Percentiles rank a stretch among this genome's conserved stretches.
phyloP scores from a whole-genome alignment of 2,329 filamentous ascomycete genomes.

The Coniochaeta sp. region DNA sequence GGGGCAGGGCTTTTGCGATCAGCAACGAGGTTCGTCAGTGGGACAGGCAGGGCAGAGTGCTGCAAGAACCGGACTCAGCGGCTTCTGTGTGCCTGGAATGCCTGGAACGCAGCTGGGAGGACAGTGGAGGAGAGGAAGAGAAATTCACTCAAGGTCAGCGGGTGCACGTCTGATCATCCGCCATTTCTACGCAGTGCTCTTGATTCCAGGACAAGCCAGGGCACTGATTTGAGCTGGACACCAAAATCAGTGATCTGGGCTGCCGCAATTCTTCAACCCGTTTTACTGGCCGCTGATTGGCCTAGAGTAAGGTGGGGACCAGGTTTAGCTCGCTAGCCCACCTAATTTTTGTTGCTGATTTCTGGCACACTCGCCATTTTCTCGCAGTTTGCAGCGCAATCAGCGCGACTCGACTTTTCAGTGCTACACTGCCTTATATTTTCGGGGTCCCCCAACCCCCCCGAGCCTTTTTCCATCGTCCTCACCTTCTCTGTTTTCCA shows the following conservation, averaged over 20 bases:
- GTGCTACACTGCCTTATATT: constrained; percentile 17
- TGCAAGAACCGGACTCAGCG: not conserved
- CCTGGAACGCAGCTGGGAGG: not conserved
- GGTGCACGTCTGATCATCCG: not conserved
- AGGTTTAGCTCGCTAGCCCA: constrained; percentile 1
- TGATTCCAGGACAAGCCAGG: not conserved
- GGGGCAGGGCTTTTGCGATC: not conserved
- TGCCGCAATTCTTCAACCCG: not conserved
- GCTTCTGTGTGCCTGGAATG: no score
- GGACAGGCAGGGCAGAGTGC: not conserved
- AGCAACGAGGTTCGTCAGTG: not conserved
- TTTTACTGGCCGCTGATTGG: not conserved
- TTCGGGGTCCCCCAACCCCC: constrained; percentile 17
- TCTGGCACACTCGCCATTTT: not conserved
- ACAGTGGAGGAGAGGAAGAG: not conserved
- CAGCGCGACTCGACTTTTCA: constrained; percentile 14
- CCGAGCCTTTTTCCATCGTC: constrained; percentile 18
- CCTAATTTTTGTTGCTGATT: constrained; percentile 7
- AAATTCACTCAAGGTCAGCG: not conserved
- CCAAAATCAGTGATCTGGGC: constrained; percentile 1
- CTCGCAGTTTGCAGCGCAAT: constrained; percentile 12
- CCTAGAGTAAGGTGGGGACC: not conserved
- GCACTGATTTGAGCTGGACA: not conserved
- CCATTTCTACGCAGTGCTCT: not conserved
- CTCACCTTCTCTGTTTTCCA: constrained; percentile 17